Conservation (phyloP, 164 flowering plant species). For the Echeveria elegans region DNA sequence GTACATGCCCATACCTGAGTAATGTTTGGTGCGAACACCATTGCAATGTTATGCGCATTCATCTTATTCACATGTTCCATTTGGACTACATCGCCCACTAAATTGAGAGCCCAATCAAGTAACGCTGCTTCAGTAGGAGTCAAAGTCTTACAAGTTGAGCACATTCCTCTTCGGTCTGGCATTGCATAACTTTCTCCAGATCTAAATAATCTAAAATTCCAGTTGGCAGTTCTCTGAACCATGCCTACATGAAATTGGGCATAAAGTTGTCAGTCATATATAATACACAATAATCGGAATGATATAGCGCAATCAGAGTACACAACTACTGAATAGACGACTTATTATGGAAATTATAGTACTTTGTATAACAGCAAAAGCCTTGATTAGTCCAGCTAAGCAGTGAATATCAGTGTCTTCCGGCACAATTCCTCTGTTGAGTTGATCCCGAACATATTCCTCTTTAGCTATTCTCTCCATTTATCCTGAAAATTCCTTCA, state of each 20-base stretch:
- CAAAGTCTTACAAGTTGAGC: conserved; percentile 45
- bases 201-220: conserved; percentile 69
- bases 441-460: conserved; percentile 52
- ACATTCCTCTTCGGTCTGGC: conserved; percentile 67
- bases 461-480: conserved; percentile 61
- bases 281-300: neutral
- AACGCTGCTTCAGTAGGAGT: conserved; percentile 72
- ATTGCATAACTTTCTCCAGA: conserved; percentile 74
- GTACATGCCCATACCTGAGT: conserved; percentile 39
- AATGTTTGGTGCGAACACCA: conserved; percentile 91
- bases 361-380: conserved; percentile 12
- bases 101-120: conserved; percentile 81
- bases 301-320: neutral
- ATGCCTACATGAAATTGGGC: conserved; percentile 38
- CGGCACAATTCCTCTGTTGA: conserved; percentile 51
- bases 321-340: neutral
- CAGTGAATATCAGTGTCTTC: conserved; percentile 62
- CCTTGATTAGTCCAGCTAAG: conserved; percentile 67
- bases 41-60: conserved; percentile 75
- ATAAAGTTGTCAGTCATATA: neutral
- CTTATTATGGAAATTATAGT: neutral
- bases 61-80: conserved; percentile 66
- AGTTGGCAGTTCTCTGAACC: conserved; percentile 83
- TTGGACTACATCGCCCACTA: conserved; percentile 83
- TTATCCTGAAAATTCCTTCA: conserved; percentile 60